Base-by-base conservation (phyloP, 2,329 filamentous ascomycete species). In the Cucurbitaria berberidis region DNA sequence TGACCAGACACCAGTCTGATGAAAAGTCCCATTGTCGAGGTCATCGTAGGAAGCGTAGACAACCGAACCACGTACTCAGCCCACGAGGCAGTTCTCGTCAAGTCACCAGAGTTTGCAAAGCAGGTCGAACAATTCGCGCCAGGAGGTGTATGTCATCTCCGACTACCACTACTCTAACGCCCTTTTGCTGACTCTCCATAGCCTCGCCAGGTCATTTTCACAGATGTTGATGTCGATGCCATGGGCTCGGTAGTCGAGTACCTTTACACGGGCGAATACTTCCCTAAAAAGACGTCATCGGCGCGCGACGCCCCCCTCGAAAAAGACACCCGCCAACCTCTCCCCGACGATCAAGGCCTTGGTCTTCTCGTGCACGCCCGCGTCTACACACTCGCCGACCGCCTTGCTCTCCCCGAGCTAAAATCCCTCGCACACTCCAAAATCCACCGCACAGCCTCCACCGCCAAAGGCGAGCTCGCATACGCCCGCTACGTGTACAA, bases 401-500 rank as follows among this genome's bases (percentile, higher is more conserved):
- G 89, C 76, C 87, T 95, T 56, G 84, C 86, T 35, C 78, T 82
- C 16, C 78, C 78, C 0, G 79, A 80, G 9, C 85, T 97, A 58
- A 90, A 90, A 75, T 84, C 82, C 16, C 86, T 96, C 24, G 89
- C 92, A 2, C 90, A 90, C 72, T 87, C 85, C 72, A 97, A 97
- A 81, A 96, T 97, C 67, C 91, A 96, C 80, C 90, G 90, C 73
- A 89, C 96, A 67, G 89, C 92, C 70, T 91, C 89, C 39, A 96
- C 90, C 0, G 91, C 91, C 30, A 89, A 88, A 77, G 93, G 91
- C 74, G 93, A 97, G 80, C 93, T 97, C 69, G 86, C 88, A 22
- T 97, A 96, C 75, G 93, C 93, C 8, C 86, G 91, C 73, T 97
- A 92, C 78, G 89, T 96, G 27, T 96, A 96, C 80, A 86, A 85